phyloP scores from a whole-genome alignment of 2,329 filamentous ascomycete species.

The Colletotrichum sp. region DNA sequence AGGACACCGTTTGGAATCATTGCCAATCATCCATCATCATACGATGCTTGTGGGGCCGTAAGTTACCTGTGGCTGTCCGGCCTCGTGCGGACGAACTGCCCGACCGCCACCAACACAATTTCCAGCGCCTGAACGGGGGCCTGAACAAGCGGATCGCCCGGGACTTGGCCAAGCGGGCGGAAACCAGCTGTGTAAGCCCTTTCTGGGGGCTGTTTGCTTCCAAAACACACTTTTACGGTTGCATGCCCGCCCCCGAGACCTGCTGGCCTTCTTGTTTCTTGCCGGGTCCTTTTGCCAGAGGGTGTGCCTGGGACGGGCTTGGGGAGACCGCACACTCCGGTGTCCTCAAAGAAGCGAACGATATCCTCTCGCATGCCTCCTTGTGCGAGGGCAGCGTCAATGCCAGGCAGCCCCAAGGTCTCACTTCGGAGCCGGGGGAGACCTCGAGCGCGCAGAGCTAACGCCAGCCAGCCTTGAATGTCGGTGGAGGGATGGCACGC shows the following conservation, averaged over 20 bases:
- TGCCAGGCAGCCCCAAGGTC: not conserved
- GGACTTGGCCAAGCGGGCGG: not conserved
- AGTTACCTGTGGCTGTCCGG: not conserved
- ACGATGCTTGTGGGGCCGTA: not conserved
- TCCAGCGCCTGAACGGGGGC: not conserved
- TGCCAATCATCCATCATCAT: not conserved
- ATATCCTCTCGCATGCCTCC: not conserved
- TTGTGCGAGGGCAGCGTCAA: not conserved
- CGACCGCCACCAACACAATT: not conserved
- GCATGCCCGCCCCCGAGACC: not conserved
- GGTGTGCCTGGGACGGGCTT: not conserved
- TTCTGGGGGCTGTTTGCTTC: not conserved
- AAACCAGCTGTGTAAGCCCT: not conserved
- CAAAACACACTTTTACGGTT: not conserved
- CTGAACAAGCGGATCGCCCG: not conserved
- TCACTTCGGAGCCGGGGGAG: constrained; percentile 2
- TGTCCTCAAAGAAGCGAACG: not conserved
- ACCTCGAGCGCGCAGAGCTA: not conserved
- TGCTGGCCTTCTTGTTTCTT: not conserved
- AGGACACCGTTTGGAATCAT: not conserved
- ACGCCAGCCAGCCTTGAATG: not conserved
- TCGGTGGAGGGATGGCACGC: not conserved
- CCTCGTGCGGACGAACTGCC: not conserved
- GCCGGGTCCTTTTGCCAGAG: not conserved
- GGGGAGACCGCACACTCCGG: not conserved